Evolutionary conservation across 2,329 filamentous ascomycete genomes (phyloP).

Genomic region (Colletotrichum spinosum): DNA sequence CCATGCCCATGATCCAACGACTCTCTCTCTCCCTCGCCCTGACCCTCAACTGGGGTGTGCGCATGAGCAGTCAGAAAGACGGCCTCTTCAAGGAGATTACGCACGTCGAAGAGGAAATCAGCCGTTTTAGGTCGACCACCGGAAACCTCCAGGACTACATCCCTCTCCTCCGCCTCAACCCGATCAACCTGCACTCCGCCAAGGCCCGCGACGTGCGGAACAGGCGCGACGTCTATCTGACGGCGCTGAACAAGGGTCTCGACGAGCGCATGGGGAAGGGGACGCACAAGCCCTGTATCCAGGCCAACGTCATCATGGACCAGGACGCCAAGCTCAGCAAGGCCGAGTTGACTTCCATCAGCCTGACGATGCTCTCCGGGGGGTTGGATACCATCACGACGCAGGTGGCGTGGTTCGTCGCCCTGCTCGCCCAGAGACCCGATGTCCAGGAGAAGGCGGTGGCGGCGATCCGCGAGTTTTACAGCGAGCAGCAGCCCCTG

Average conservation of each 20-base stretch:
- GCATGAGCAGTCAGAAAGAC: conserved; percentile 67
- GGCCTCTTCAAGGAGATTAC: conserved; percentile 72
- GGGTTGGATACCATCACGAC: conserved; percentile 76
- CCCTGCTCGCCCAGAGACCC: conserved; percentile 66
- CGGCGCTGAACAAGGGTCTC: conserved; percentile 66
- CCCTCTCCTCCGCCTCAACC: conserved; percentile 69
- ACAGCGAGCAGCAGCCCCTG: conserved; percentile 63
- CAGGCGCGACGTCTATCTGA: conserved; percentile 71
- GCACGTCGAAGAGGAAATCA: conserved; percentile 71
- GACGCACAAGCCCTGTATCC: conserved; percentile 72
- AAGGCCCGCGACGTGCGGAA: conserved; percentile 70
- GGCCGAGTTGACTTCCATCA: conserved; percentile 73
- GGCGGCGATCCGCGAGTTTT: conserved; percentile 66
- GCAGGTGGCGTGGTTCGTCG: conserved; percentile 73
- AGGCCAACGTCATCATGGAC: conserved; percentile 74
- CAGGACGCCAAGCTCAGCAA: conserved; percentile 71
- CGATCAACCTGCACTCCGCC: conserved; percentile 68
- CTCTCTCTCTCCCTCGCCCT: conserved; percentile 71
- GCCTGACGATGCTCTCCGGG: conserved; percentile 75
- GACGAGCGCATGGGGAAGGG: conserved; percentile 71
- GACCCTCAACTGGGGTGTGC: conserved; percentile 74
- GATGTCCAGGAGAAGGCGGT: conserved; percentile 73
- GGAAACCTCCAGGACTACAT: conserved; percentile 73
- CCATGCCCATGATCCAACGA: conserved; percentile 76
- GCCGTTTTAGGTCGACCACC: conserved; percentile 68